phyloP scores from a whole-genome alignment of 1,284 basidiomycete species.

The Fomitopsis betulina region DNA sequence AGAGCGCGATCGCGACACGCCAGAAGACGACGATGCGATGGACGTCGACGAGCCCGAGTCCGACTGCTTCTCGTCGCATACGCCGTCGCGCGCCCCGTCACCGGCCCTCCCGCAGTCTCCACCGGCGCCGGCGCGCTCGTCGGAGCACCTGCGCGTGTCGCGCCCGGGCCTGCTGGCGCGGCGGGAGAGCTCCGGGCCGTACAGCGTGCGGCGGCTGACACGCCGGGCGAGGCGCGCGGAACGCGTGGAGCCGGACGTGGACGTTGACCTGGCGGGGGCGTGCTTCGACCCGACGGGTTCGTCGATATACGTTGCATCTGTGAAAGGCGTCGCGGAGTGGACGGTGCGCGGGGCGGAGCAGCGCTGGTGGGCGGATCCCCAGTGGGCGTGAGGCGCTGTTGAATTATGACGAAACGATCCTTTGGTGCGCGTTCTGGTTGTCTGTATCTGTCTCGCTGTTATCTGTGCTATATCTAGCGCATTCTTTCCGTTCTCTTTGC shows the following conservation, averaged over 20 bases:
- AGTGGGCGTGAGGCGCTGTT: slow-evolving; percentile 20
- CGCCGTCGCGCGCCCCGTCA: slow-evolving; percentile 42
- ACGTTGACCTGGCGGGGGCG: slow-evolving; percentile 65
- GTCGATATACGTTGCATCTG: slow-evolving; percentile 64
- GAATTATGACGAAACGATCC: background rate
- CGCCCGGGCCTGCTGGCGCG: slow-evolving; percentile 18
- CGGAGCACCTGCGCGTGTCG: slow-evolving; percentile 15
- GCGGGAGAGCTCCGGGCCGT: slow-evolving; percentile 22
- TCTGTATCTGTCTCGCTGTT: background rate
- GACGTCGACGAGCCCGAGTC: slow-evolving; percentile 40
- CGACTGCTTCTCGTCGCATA: slow-evolving; percentile 40
- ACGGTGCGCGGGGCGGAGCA: slow-evolving; percentile 54
- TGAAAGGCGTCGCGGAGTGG: slow-evolving; percentile 63
- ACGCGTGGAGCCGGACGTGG: slow-evolving; percentile 25
- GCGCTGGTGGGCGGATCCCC: slow-evolving; percentile 47
- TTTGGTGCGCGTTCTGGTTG: background rate
- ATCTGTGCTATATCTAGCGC: background rate
- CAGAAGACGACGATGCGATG: slow-evolving; percentile 31
- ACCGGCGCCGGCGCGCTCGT: slow-evolving; percentile 12
- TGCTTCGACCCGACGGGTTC: slow-evolving; percentile 72
- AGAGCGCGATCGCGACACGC: slow-evolving; percentile 29
- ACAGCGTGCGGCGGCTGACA: slow-evolving; percentile 12
- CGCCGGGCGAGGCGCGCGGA: slow-evolving; percentile 26
- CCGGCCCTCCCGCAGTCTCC: slow-evolving; percentile 31
- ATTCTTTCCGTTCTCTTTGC: background rate